Percentiles rank a stretch among this genome's conserved stretches.
phyloP scores from a whole-genome alignment of 2,329 filamentous ascomycete genomes.

The Talaromyces albobiverticillius region DNA sequence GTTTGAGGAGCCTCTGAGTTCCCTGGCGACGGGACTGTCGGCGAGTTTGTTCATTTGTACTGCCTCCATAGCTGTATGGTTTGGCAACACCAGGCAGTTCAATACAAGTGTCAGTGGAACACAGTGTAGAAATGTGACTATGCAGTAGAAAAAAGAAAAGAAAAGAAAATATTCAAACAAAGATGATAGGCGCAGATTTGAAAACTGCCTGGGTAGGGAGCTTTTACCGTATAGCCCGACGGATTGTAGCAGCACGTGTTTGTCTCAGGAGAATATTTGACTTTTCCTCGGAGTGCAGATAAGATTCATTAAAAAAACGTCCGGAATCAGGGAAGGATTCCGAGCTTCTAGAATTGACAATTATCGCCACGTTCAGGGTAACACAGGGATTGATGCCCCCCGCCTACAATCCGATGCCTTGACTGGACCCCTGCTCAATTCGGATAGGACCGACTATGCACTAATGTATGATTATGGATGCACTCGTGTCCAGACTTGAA shows the following conservation, averaged over 20 bases:
- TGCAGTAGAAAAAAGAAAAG: too few species aligned
- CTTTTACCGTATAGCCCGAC: too few species aligned
- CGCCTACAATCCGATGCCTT: not conserved
- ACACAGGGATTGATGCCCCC: not conserved
- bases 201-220: not conserved
- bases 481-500: too few species aligned
- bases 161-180: not conserved
- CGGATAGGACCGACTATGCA: too few species aligned
- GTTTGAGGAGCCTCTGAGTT: slow-evolving; percentile 10
- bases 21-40: not conserved
- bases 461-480: too few species aligned
- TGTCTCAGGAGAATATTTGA: not conserved
- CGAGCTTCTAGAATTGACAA: not conserved
- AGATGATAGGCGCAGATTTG: not conserved
- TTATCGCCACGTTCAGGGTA: not conserved
- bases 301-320: not conserved
- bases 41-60: slow-evolving; percentile 2
- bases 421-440: not conserved
- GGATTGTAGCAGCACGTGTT: not conserved
- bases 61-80: slow-evolving; percentile 13
- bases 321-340: not conserved
- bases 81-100: slow-evolving; percentile 13
- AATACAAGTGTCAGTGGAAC: not conserved
- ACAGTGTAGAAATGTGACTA: not conserved
- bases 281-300: not conserved